Conservation (phyloP, 31 red algal genomes). For the Asparagopsis taxiformis region DNA sequence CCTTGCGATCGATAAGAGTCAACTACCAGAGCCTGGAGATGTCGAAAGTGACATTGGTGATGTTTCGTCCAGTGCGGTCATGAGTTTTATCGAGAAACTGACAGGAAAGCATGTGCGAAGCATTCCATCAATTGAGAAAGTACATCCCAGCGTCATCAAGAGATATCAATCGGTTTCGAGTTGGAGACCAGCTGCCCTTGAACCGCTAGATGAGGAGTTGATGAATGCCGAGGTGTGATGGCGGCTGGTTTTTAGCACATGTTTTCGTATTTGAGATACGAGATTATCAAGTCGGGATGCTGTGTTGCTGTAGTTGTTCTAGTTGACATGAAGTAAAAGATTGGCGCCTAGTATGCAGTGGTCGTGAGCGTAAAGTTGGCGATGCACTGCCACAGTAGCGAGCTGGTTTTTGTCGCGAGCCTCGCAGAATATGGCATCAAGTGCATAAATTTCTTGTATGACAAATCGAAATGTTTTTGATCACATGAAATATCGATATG, state of each 20-base stretch:
- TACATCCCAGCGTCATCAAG: slow-evolving; percentile 11
- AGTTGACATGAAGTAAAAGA: too few relatives aligned
- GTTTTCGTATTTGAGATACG: neutral
- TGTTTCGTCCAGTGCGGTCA: slow-evolving; percentile 7
- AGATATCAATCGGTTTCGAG: slow-evolving; percentile 9
- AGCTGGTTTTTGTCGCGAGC: too few relatives aligned
- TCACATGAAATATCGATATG: too few relatives aligned
- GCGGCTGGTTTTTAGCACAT: neutral
- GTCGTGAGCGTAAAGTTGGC: too few relatives aligned
- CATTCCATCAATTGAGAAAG: slow-evolving; percentile 1
- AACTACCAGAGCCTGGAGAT: neutral
- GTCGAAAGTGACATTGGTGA: neutral
- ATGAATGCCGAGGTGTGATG: neutral
- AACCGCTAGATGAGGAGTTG: slow-evolving; percentile 5
- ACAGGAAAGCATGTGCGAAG: slow-evolving; percentile 28
- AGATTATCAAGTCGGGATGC: too few relatives aligned
- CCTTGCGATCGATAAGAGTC: slow-evolving; percentile 11
- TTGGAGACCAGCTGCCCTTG: slow-evolving; percentile 18
- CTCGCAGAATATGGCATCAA: too few relatives aligned
- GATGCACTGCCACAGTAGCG: too few relatives aligned
- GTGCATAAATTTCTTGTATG: too few relatives aligned
- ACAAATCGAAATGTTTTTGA: too few relatives aligned
- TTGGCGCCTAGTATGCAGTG: too few relatives aligned
- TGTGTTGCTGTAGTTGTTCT: too few relatives aligned
- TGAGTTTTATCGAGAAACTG: slow-evolving; percentile 1